Evolutionary conservation across 805 yeast genomes (phyloP).

Genomic region (Candida morakotiae): DNA sequence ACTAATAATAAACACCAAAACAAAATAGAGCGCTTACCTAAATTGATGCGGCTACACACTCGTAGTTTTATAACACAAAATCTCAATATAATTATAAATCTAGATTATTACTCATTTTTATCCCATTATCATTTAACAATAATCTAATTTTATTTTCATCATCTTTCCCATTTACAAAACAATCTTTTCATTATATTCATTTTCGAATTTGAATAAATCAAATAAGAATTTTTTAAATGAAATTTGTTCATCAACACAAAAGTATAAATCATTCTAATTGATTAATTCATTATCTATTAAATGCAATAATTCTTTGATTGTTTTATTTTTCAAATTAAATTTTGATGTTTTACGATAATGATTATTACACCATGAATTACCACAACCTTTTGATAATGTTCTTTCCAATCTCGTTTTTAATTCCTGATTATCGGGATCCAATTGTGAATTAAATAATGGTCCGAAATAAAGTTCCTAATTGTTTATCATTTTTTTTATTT

Average conservation of each 20-base stretch:
- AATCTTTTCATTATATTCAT: slow-evolving; percentile 34
- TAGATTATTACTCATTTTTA: slow-evolving; percentile 9
- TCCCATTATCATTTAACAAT: slow-evolving; percentile 42
- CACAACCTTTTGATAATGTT: slow-evolving; percentile 64
- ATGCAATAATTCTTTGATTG: slow-evolving; percentile 30
- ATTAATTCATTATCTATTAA: slow-evolving; percentile 29
- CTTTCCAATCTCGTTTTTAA: slow-evolving; percentile 58
- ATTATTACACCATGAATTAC: slow-evolving; percentile 56
- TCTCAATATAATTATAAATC: too few relatives aligned
- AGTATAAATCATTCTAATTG: slow-evolving; percentile 28
- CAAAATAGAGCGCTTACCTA: too few relatives aligned
- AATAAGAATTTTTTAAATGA: slow-evolving; percentile 42
- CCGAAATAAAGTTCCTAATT: slow-evolving; percentile 57
- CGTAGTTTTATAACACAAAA: too few relatives aligned
- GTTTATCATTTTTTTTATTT: slow-evolving; percentile 20
- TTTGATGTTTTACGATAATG: slow-evolving; percentile 41
- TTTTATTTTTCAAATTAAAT: slow-evolving; percentile 8
- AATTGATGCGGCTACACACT: too few relatives aligned
- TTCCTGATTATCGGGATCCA: slow-evolving; percentile 53
- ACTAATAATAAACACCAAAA: too few relatives aligned
- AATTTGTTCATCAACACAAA: slow-evolving; percentile 61
- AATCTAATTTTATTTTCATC: slow-evolving; percentile 20
- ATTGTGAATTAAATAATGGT: slow-evolving; percentile 48
- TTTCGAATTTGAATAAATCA: slow-evolving; percentile 30
- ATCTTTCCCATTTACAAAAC: slow-evolving; percentile 29